phyloP scores from a whole-genome alignment of 495 filamentous ascomycete genomes.

The Penicillium lividum region DNA sequence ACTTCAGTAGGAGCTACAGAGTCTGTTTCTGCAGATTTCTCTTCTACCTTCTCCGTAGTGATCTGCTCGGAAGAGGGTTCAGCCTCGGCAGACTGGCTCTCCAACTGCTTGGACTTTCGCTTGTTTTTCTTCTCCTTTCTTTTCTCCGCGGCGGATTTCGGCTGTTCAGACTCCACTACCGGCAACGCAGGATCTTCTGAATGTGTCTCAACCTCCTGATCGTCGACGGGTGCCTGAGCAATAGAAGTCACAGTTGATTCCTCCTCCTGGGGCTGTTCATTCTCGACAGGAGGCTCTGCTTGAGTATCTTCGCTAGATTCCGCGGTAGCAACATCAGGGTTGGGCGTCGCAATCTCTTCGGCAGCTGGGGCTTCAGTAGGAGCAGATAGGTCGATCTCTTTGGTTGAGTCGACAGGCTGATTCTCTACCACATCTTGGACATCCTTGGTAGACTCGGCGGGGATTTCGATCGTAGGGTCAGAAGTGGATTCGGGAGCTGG shows the following conservation, averaged over 20 bases:
- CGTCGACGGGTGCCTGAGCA: neutral
- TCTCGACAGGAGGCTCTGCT: constrained; percentile 11
- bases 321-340: neutral
- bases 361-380: neutral
- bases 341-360: neutral
- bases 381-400: neutral
- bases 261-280: constrained; percentile 16
- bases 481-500: neutral
- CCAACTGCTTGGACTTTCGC: constrained; percentile 31
- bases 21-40: neutral
- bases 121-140: constrained; percentile 26
- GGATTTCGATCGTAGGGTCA: neutral
- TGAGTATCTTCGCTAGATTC: constrained; percentile 9
- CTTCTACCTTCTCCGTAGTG: neutral
- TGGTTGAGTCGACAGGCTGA: neutral
- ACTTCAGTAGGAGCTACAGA: neutral
- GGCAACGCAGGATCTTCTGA: neutral
- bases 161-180: constrained; percentile 16
- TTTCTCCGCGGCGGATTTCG: constrained; percentile 14
- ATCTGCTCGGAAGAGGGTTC: constrained; percentile 1
- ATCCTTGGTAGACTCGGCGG: neutral
- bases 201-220: neutral
- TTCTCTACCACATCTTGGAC: neutral
- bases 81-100: neutral
- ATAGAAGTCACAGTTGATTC: neutral